A percentile compares a stretch with the other conserved stretches of the same genome.
Conservation (phyloP, 1,139 yeast species). For the Blastobotrys indianensis region DNA sequence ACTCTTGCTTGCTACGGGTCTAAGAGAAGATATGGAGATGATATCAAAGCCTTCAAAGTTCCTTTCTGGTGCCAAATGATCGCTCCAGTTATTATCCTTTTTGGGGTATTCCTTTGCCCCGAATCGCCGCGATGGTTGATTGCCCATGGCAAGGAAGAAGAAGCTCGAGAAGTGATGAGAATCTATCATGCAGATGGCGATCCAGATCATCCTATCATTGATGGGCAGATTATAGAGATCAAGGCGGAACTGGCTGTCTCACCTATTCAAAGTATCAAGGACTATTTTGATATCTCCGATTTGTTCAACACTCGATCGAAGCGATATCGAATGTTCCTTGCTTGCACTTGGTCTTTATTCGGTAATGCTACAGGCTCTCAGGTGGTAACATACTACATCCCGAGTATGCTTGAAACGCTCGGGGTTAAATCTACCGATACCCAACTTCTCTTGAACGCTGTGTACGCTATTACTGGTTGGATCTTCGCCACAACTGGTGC, state of each 20-base stretch:
- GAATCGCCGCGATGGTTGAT: conserved; percentile 66
- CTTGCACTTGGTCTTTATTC: conserved; percentile 15
- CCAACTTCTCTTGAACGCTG: conserved; percentile 16
- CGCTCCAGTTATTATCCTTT: conserved; percentile 42
- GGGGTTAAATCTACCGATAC: conserved; percentile 13
- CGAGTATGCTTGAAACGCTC: conserved; percentile 14
- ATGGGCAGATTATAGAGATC: conserved; percentile 14
- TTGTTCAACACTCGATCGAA: conserved; percentile 14
- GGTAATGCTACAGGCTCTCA: conserved; percentile 17
- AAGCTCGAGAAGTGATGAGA: conserved; percentile 37
- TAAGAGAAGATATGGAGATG: conserved; percentile 14
- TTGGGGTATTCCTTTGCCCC: conserved; percentile 55
- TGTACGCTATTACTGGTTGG: conserved; percentile 17
- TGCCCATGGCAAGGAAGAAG: conserved; percentile 39
- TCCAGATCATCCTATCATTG: conserved; percentile 15
- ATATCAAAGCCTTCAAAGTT: conserved; percentile 39
- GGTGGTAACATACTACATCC: conserved; percentile 16
- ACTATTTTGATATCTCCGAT: conserved; percentile 14
- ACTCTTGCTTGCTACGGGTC: conserved; percentile 27
- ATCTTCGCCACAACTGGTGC: conserved; percentile 18
- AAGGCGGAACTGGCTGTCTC: conserved; percentile 11
- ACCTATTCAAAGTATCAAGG: conserved; percentile 11
- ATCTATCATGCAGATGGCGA: conserved; percentile 20
- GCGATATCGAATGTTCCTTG: conserved; percentile 14
- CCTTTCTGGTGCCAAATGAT: conserved; percentile 43